Evolutionary conservation across 2,329 filamentous ascomycete genomes (phyloP).

Genomic region (Pseudocercospora eumusae): DNA sequence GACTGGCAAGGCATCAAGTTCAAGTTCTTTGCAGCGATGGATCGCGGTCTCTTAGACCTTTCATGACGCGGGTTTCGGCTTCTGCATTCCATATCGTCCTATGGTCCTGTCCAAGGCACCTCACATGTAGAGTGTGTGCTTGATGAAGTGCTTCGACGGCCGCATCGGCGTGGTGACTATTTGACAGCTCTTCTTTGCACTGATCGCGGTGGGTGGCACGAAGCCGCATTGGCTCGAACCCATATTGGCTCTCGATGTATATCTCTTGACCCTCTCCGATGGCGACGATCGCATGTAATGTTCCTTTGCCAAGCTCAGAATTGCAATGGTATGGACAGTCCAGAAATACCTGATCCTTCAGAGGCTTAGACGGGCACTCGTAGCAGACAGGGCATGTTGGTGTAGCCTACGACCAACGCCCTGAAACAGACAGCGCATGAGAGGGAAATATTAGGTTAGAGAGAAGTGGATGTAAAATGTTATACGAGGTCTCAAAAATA

Average conservation of each 20-base stretch:
- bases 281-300: too few species aligned
- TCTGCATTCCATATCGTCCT: not conserved
- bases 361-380: not conserved
- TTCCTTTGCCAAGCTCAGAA: too few species aligned
- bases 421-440: slow-evolving; percentile 2
- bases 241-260: too few species aligned
- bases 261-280: too few species aligned
- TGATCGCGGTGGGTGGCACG: not conserved
- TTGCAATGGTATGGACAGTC: too few species aligned
- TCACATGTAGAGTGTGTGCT: not conserved
- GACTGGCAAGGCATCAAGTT: too few species aligned
- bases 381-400: not conserved
- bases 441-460: not conserved
- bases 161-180: not conserved
- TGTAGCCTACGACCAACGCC: not conserved
- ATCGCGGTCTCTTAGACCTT: not conserved
- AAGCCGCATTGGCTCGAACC: too few species aligned
- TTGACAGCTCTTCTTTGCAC: not conserved
- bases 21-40: not conserved
- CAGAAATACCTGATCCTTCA: not conserved
- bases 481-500: not conserved
- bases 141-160: not conserved
- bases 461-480: not conserved
- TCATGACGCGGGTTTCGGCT: not conserved
- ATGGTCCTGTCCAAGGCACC: not conserved